Evolutionary conservation across 768 basidiomycete species (phyloP).

Genomic region (Mycena galopus): DNA sequence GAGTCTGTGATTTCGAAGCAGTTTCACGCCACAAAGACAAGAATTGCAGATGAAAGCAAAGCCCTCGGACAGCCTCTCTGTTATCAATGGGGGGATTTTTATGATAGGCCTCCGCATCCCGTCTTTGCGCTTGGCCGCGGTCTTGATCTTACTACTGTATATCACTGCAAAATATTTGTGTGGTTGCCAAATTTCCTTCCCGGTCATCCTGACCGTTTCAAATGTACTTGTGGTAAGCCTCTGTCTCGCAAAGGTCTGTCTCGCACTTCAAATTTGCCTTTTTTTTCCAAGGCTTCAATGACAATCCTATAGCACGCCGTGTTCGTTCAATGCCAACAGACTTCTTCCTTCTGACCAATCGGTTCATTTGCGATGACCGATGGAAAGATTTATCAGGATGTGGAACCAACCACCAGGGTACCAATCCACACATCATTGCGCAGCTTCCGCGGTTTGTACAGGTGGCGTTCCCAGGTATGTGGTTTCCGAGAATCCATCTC

Average conservation of each 20-base stretch:
- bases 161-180: not conserved
- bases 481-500: not conserved
- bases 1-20: not conserved
- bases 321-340: not conserved
- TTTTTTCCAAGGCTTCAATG: not conserved
- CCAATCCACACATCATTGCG: constrained; percentile 22
- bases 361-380: constrained; percentile 21
- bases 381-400: constrained; percentile 9
- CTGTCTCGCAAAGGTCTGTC: too few species aligned
- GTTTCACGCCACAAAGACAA: not conserved
- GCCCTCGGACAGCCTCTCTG: not conserved
- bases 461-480: not conserved
- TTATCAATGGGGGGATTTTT: constrained; percentile 4
- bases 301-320: constrained; percentile 2
- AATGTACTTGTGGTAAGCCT: too few species aligned
- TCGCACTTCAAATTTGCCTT: not conserved
- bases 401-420: constrained; percentile 17
- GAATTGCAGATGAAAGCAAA: not conserved
- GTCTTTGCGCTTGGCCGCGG: not conserved
- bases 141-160: not conserved
- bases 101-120: constrained; percentile 5
- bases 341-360: constrained; percentile 29
- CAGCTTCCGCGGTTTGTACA: constrained; percentile 27
- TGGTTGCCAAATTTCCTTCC: not conserved
- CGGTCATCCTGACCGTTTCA: not conserved